Base-by-base conservation (phyloP, 2,329 filamentous ascomycete species). In the Aspergillus glaucus region DNA sequence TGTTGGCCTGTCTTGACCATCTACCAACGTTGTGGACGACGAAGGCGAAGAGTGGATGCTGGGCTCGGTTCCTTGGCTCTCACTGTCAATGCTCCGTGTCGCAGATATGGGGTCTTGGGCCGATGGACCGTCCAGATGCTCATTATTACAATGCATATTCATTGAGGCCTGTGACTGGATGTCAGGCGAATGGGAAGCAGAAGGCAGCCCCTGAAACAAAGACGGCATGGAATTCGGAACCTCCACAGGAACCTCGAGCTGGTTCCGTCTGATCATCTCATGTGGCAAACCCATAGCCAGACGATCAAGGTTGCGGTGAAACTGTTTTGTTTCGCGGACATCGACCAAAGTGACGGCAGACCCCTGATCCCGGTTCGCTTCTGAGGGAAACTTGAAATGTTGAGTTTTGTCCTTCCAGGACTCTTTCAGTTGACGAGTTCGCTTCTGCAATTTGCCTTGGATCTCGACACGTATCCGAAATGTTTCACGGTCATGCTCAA, bases 381-480 rank as follows among this genome's bases (percentile, higher is more conserved):
- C 43, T 7, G 36, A 30, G 3, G 50, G 50, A 19, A 52, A 52
- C 14, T 36, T 28, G 2, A 44, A 30, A 6, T 46, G 24, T 9
- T 36, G 22, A 9, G 26, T 10, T 4, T 10, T 28, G 4, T 28
- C 9, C n/a, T 43, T 46, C 21, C 43, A 28, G 3, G 17, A 24
- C 6, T 44, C 26, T 24, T 41, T 52, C 26, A 52, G 8, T 7
- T 47, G 47, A 9, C 44, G 40, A 2, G 32, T 17, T 12, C 24
- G 51, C 22, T 51, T 58, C 46, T 66, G 57, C 2, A 65, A 48
- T n/a, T 50, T 58, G 6, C 62, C 64, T 17, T 56, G 52, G 10
- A 67, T 61, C 42, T 62, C 57, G 3, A 66, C 62, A 17, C 55
- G 55, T 54, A 66, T 62, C 26, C 62, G 52, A 47, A 67, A 65